Evolutionary conservation across 1,139 yeast species (phyloP).

Genomic region (Yamadazyma songkhlaensis): DNA sequence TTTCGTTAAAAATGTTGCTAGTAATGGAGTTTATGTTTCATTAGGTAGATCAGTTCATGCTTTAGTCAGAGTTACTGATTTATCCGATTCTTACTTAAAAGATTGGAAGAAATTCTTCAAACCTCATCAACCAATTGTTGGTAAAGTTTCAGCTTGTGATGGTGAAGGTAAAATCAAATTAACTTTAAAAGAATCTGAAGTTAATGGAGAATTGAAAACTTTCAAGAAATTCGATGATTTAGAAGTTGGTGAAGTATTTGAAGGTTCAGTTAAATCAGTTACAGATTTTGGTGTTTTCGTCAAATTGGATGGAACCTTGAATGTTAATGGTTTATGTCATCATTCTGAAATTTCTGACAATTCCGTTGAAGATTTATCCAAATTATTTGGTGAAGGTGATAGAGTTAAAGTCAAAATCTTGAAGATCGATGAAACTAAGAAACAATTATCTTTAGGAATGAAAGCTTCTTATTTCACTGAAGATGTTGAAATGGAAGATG

Average conservation of each 20-base stretch:
- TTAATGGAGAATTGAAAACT: slow-evolving; percentile 61
- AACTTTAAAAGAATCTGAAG: slow-evolving; percentile 80
- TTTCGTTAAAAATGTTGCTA: slow-evolving; percentile 69
- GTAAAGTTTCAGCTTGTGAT: slow-evolving; percentile 65
- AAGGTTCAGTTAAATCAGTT: slow-evolving; percentile 76
- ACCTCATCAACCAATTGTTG: slow-evolving; percentile 71
- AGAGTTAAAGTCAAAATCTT: slow-evolving; percentile 82
- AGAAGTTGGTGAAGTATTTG: slow-evolving; percentile 64
- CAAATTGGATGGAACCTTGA: slow-evolving; percentile 68
- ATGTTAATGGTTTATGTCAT: slow-evolving; percentile 86
- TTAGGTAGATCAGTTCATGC: slow-evolving; percentile 74
- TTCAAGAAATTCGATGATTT: slow-evolving; percentile 65
- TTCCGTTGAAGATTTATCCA: slow-evolving; percentile 44
- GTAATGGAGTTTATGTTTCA: slow-evolving; percentile 77
- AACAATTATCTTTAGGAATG: slow-evolving; percentile 83
- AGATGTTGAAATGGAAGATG: slow-evolving; percentile 33
- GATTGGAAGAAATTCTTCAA: slow-evolving; percentile 84
- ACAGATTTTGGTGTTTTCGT: slow-evolving; percentile 93
- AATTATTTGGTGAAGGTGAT: slow-evolving; percentile 84
- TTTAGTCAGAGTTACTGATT: slow-evolving; percentile 75
- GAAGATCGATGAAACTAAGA: slow-evolving; percentile 59
- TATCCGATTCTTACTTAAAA: slow-evolving; percentile 75
- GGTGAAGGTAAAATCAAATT: slow-evolving; percentile 65
- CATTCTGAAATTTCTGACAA: slow-evolving; percentile 80
- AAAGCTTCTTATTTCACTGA: slow-evolving; percentile 83